Base-by-base conservation (phyloP, 345 rosid genomes). In the Acer campestre region DNA sequence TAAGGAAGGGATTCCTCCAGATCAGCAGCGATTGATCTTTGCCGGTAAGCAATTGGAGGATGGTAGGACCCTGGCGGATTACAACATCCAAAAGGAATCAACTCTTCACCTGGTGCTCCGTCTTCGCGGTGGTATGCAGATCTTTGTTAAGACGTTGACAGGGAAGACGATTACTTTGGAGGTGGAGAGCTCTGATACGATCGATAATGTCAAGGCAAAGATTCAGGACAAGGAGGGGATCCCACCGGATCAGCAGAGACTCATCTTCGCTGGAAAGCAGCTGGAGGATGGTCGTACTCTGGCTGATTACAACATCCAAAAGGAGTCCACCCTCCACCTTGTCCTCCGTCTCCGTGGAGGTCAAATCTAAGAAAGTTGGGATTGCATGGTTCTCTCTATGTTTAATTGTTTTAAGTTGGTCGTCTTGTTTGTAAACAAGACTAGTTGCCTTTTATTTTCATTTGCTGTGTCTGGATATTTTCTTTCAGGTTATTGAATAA, bases 1-100 rank as follows among this genome's bases (percentile, higher is more conserved):
- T 69, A 74, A 74, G 44, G 77, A 74, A 35, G 77, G 77, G 11
- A 74, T 74, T 17, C 69, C 77, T 5, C 77, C 77, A 7, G 77
- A 74, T 17, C 77, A 74, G 59, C 77, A 74, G 38, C 35, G 77
- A 5, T 5, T 74, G 61, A 74, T 74, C 69, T 74, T 74, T 1
- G 77, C 77, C 2, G 77, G 77, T 1, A 74, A 74, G 69, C 77
- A 74, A 9, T 12, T 74, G 5, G 77, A 74, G n/a, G 77, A 74
- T 10, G 77, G 77, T 0, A 56, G 77, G 2, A 74, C 77, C 6
- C 20, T 74, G 69, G 77, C 77, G 13, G 77, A 74, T 0, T 74
- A 74, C 17, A 74, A 74, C 44, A 74, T 74, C 3, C 77, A 74
- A 13, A 74, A 74, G 16, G 77, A 74, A 40, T 74, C 77, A 1